These are phyloP conservation scores for Curvularia spicifera DNA, from an alignment of 2,329 filamentous ascomycete genomes.

Conservation along the genomic window DNA sequence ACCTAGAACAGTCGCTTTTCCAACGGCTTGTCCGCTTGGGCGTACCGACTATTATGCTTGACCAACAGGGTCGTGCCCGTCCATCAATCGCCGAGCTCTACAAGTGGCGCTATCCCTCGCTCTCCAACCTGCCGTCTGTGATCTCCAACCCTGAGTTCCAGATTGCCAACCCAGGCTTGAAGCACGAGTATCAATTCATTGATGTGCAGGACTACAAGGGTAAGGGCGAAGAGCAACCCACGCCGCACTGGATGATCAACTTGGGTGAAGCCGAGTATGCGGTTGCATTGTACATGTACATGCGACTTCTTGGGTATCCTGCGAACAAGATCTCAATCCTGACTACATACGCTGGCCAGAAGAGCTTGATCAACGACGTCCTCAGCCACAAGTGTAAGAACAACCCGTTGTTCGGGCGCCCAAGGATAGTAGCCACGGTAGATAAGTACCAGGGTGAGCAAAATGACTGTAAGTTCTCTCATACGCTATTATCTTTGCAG, in stretches of 20 bases:
- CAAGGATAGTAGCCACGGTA: slow-evolving; percentile 88
- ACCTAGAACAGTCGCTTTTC: slow-evolving; percentile 95
- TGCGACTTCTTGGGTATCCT: slow-evolving; percentile 93
- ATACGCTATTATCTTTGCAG: background rate
- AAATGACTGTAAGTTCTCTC: slow-evolving; percentile 83
- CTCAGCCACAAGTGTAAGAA: slow-evolving; percentile 80
- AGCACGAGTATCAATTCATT: slow-evolving; percentile 95
- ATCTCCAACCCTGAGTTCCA: slow-evolving; percentile 73
- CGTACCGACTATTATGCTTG: slow-evolving; percentile 87
- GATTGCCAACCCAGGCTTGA: slow-evolving; percentile 87
- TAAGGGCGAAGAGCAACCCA: slow-evolving; percentile 84
- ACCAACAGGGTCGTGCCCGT: slow-evolving; percentile 91
- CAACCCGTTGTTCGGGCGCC: slow-evolving; percentile 85
- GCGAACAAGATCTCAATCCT: slow-evolving; percentile 84
- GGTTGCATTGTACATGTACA: slow-evolving; percentile 94
- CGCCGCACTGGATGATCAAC: slow-evolving; percentile 95
- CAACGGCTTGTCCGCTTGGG: slow-evolving; percentile 87
- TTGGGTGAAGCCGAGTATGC: slow-evolving; percentile 96
- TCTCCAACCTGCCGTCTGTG: slow-evolving; percentile 81
- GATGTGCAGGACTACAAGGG: slow-evolving; percentile 94
- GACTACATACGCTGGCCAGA: slow-evolving; percentile 91
- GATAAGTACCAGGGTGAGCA: slow-evolving; percentile 99
- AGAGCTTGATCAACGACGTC: slow-evolving; percentile 86
- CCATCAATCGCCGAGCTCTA: slow-evolving; percentile 88
- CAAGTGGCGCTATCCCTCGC: slow-evolving; percentile 85